Conservation (phyloP, 176 grass and related monocot species). For the Pharus latifolius region DNA sequence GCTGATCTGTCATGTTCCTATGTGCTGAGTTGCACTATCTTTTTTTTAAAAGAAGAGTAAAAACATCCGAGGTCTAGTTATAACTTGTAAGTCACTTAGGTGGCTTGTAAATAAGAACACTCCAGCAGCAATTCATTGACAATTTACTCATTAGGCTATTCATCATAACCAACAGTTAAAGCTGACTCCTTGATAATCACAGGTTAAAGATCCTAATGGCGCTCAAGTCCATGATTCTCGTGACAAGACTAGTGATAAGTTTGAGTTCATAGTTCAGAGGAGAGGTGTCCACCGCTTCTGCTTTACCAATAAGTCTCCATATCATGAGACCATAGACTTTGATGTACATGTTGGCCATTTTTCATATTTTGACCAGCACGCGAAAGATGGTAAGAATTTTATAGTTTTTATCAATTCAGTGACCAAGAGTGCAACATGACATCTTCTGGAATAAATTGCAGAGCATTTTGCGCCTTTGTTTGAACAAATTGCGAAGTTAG, state of each 20-base stretch:
- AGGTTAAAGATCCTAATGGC: conserved; percentile 80
- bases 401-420: no score
- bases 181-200: not conserved
- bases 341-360: conserved; percentile 96
- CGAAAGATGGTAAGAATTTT: conserved; percentile 79
- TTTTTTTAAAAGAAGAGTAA: no score
- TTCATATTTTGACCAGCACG: conserved; percentile 88
- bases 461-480: conserved; percentile 90
- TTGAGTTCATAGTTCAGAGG: conserved; percentile 92
- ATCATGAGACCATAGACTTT: conserved; percentile 96
- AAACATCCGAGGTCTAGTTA: no score
- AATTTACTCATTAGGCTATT: not conserved
- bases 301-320: conserved; percentile 86
- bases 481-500: conserved; percentile 93
- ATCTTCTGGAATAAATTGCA: conserved; percentile 22
- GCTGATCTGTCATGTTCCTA: no score
- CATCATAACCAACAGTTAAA: not conserved
- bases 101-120: not conserved
- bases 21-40: no score
- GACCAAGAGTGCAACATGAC: no score
- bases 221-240: conserved; percentile 66
- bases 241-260: conserved; percentile 84
- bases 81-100: not conserved
- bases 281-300: conserved; percentile 86
- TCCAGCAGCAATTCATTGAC: not conserved